These are phyloP conservation scores for Dactylorhiza incarnata DNA, from an alignment of 106 monocot genomes.

Conservation along the genomic window DNA sequence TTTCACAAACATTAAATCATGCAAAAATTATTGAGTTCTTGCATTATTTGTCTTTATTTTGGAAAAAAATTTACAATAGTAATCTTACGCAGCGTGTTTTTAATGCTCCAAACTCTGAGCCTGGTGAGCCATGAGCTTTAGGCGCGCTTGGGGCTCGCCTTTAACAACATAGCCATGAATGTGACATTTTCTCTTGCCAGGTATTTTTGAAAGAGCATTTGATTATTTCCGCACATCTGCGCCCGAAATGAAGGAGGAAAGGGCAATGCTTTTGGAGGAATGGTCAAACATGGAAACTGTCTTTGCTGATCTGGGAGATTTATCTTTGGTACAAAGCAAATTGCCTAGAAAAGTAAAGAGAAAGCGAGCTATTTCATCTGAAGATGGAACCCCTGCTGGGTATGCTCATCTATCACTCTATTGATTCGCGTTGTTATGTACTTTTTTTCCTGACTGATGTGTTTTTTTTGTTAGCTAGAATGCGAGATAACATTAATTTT, in stretches of 20 bases:
- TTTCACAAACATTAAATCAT: too few species aligned
- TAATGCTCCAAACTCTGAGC: too few species aligned
- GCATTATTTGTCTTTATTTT: not conserved
- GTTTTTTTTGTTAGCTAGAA: not conserved
- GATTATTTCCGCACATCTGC: slow-evolving; percentile 75
- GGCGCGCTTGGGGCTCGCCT: too few species aligned
- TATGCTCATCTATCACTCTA: slow-evolving; percentile 20
- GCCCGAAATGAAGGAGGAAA: slow-evolving; percentile 91
- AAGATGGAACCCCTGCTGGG: slow-evolving; percentile 68
- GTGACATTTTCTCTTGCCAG: slow-evolving; percentile 18
- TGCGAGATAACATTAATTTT: not conserved
- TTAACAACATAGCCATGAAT: not conserved
- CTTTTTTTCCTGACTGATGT: not conserved
- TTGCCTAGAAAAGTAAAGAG: slow-evolving; percentile 90
- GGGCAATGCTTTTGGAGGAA: slow-evolving; percentile 92
- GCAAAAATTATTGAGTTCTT: not conserved
- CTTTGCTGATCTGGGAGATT: slow-evolving; percentile 54
- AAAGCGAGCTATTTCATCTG: slow-evolving; percentile 73
- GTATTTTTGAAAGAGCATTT: slow-evolving; percentile 83
- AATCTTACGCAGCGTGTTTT: too few species aligned
- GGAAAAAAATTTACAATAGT: not conserved
- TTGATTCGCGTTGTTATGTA: not conserved
- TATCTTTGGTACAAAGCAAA: slow-evolving; percentile 75
- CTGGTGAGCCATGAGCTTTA: too few species aligned
- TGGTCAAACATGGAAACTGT: slow-evolving; percentile 71